These are phyloP conservation scores for Panus rudis DNA, from an alignment of 768 basidiomycete genomes.

Conservation along the genomic window DNA sequence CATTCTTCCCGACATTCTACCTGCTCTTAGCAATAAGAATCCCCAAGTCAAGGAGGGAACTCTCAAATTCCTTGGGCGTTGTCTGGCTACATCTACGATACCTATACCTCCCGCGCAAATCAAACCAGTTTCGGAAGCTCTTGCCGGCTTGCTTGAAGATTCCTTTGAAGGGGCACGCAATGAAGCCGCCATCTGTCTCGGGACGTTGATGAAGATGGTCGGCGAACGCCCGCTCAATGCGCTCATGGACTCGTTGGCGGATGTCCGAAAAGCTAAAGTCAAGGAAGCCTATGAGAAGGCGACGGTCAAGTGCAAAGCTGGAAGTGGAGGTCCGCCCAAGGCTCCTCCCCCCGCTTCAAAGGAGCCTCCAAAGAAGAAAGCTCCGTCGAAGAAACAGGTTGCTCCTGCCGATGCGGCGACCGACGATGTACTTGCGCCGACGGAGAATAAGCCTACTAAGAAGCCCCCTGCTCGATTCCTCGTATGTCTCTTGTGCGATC, in stretches of 20 bases:
- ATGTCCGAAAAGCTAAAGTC: conserved; percentile 85
- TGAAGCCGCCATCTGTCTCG: conserved; percentile 84
- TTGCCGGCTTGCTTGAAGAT: conserved; percentile 78
- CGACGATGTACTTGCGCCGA: conserved; percentile 28
- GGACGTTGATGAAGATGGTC: conserved; percentile 92
- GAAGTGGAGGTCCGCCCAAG: conserved; percentile 45
- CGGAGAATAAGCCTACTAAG: conserved; percentile 36
- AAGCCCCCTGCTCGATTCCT: conserved; percentile 46
- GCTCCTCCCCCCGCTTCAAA: conserved; percentile 25
- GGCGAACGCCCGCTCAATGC: conserved; percentile 90
- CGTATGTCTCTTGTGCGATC: conserved; percentile 28
- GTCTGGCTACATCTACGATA: conserved; percentile 59
- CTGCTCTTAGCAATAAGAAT: conserved; percentile 81
- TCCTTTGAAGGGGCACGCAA: conserved; percentile 82
- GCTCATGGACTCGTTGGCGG: conserved; percentile 76
- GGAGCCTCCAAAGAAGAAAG: conserved; percentile 30
- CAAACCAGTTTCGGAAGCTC: conserved; percentile 71
- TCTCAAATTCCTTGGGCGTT: conserved; percentile 78
- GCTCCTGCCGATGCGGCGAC: conserved; percentile 24
- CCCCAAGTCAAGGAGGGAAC: conserved; percentile 95
- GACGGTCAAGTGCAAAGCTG: conserved; percentile 81
- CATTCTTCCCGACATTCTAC: conserved; percentile 74
- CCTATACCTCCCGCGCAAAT: conserved; percentile 72
- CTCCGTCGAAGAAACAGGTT: conserved; percentile 27
- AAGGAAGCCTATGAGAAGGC: conserved; percentile 91